Conservation (phyloP, 192 early-diverging fungal species). For the Diversispora epigaea region DNA sequence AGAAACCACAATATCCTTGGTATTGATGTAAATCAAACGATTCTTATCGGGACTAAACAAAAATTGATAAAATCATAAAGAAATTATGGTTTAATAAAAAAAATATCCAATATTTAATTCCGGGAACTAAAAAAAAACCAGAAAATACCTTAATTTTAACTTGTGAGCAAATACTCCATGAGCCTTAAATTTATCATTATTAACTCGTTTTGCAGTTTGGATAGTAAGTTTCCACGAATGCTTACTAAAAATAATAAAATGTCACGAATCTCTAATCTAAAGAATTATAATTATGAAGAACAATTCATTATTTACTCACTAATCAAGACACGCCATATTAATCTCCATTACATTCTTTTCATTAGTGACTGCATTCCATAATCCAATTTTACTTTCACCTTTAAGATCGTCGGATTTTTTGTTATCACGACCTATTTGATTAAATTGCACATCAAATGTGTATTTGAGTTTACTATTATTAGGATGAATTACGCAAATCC, state of each 20-base stretch:
- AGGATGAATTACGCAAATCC: background rate
- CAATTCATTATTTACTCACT: constrained; percentile 21
- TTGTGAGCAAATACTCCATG: constrained; percentile 38
- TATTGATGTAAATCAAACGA: constrained; percentile 34
- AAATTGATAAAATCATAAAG: too few relatives aligned
- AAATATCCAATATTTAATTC: too few relatives aligned
- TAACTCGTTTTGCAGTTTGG: constrained; percentile 35
- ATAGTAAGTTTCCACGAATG: constrained; percentile 45
- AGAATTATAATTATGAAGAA: background rate
- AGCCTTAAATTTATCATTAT: constrained; percentile 32
- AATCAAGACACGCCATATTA: constrained; percentile 38
- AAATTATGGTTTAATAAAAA: too few relatives aligned
- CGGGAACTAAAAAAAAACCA: background rate
- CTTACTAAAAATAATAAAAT: constrained; percentile 29
- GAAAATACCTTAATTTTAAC: constrained; percentile 34
- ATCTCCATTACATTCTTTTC: constrained; percentile 33
- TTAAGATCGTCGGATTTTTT: too few relatives aligned
- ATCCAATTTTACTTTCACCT: constrained; percentile 28
- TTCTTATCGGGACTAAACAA: background rate
- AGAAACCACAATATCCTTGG: constrained; percentile 32
- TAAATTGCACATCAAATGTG: constrained; percentile 33
- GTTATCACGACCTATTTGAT: too few relatives aligned
- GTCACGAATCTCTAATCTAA: background rate
- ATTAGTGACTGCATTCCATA: constrained; percentile 44
- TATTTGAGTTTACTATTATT: background rate